A percentile compares a stretch with the other conserved stretches of the same genome.
phyloP scores from a whole-genome alignment of 768 basidiomycete genomes.

The Suillus occidentalis region DNA sequence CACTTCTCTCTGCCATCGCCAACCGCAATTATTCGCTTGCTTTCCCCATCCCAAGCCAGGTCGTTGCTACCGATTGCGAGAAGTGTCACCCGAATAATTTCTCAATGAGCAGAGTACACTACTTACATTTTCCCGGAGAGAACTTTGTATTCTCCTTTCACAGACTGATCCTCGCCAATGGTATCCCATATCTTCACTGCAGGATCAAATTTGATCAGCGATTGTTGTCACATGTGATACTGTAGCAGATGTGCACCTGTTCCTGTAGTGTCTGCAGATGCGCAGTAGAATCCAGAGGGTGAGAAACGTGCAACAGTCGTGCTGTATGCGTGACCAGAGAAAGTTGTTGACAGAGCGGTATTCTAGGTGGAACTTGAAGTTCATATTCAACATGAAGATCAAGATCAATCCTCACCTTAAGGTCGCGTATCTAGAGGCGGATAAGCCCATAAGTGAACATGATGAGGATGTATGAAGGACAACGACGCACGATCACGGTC shows the following conservation, averaged over 20 bases:
- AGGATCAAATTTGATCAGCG: slow-evolving; percentile 3
- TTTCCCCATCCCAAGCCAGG: slow-evolving; percentile 95
- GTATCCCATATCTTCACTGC: slow-evolving; percentile 92
- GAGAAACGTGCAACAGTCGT: slow-evolving; percentile 90
- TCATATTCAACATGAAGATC: not conserved
- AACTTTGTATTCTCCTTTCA: slow-evolving; percentile 81
- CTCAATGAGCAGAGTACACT: not conserved
- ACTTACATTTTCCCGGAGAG: slow-evolving; percentile 70
- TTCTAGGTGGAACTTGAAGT: slow-evolving; percentile 47
- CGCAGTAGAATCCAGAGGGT: slow-evolving; percentile 93
- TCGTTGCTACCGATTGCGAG: slow-evolving; percentile 64
- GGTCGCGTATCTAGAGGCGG: slow-evolving; percentile 67
- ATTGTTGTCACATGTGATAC: not conserved
- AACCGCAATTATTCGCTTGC: slow-evolving; percentile 92
- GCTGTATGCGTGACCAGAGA: slow-evolving; percentile 80
- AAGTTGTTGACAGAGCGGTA: slow-evolving; percentile 58
- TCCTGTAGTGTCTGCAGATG: slow-evolving; percentile 82
- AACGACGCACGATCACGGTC: slow-evolving; percentile 74
- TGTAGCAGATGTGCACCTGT: slow-evolving; percentile 53
- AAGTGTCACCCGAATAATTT: not conserved
- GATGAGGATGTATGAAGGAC: not conserved
- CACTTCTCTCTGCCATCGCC: slow-evolving; percentile 92
- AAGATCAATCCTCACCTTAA: slow-evolving; percentile 55
- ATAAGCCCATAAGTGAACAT: slow-evolving; percentile 5
- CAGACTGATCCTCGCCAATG: slow-evolving; percentile 75